These are phyloP conservation scores for Puccinia coronata DNA, from an alignment of 1,284 basidiomycete genomes.

Conservation along the genomic window DNA sequence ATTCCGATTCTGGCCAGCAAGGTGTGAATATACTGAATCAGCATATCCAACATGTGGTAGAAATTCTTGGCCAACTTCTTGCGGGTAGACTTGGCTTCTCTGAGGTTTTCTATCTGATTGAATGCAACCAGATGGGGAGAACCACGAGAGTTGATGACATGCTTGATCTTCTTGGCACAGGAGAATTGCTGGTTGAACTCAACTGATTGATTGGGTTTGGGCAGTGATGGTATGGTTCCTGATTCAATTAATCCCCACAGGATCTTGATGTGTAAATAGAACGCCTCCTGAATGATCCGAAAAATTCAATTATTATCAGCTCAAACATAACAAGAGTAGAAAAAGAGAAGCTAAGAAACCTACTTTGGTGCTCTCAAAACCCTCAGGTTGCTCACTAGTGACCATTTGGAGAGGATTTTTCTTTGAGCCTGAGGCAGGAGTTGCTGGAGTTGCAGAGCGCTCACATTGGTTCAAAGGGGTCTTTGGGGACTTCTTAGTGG, in stretches of 20 bases:
- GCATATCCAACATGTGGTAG: background rate
- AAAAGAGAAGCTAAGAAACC: background rate
- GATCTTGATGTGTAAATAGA: conserved; percentile 30
- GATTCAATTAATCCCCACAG: conserved; percentile 26
- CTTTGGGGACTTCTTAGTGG: background rate
- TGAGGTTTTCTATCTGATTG: background rate
- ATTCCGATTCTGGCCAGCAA: background rate
- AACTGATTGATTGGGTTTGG: background rate
- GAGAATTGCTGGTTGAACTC: background rate
- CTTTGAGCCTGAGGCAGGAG: background rate
- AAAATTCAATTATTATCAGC: background rate
- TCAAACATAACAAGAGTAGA: too few relatives aligned
- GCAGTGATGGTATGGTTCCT: background rate
- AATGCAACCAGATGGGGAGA: background rate
- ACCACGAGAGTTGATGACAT: background rate
- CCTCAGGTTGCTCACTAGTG: background rate
- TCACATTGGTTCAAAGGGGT: background rate
- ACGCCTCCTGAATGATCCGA: conserved; percentile 18
- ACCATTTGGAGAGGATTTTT: conserved; percentile 33
- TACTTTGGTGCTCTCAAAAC: conserved; percentile 24
- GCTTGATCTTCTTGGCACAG: background rate
- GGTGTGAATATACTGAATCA: background rate
- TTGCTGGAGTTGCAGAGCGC: background rate
- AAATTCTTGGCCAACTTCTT: conserved; percentile 5
- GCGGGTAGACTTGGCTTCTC: background rate